These are phyloP conservation scores for Gloeophyllum trabeum DNA, from an alignment of 768 basidiomycete genomes.

Conservation along the genomic window DNA sequence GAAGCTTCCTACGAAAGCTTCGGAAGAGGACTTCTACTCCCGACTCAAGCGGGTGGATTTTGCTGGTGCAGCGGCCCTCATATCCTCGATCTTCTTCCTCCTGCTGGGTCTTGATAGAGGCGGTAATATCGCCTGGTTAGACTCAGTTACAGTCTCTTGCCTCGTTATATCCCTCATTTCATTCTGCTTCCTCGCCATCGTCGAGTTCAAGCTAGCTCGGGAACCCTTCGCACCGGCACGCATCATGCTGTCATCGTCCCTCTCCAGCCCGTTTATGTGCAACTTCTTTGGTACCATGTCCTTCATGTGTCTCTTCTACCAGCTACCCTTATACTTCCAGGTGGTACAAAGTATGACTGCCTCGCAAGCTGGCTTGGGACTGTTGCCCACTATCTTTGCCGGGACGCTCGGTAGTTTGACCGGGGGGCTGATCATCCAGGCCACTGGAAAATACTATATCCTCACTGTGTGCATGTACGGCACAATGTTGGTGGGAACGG, in stretches of 20 bases:
- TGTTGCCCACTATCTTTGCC: constrained; percentile 34
- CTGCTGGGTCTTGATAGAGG: constrained; percentile 42
- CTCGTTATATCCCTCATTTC: constrained; percentile 8
- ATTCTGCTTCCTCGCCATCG: constrained; percentile 22
- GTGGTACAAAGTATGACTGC: constrained; percentile 38
- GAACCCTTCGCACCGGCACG: constrained; percentile 50
- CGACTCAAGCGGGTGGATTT: constrained; percentile 58
- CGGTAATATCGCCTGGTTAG: constrained; percentile 19
- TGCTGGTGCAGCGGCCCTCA: constrained; percentile 41
- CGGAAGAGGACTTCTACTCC: constrained; percentile 23
- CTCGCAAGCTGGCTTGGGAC: constrained; percentile 37
- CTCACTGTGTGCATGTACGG: constrained; percentile 34
- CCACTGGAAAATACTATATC: constrained; percentile 44
- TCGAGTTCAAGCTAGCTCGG: constrained; percentile 38
- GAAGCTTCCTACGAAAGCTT: constrained; percentile 31
- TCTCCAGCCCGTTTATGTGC: constrained; percentile 44
- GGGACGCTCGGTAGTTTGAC: constrained; percentile 36
- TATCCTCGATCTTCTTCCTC: constrained; percentile 43
- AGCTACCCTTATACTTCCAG: constrained; percentile 46
- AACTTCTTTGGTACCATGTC: constrained; percentile 46
- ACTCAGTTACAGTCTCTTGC: constrained; percentile 11
- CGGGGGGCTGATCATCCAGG: constrained; percentile 44
- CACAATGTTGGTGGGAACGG: constrained; percentile 25
- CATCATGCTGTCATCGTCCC: constrained; percentile 36
- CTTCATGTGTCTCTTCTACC: constrained; percentile 34